phyloP scores from a whole-genome alignment of 2,329 filamentous ascomycete species.

The Fusarium sacchari region DNA sequence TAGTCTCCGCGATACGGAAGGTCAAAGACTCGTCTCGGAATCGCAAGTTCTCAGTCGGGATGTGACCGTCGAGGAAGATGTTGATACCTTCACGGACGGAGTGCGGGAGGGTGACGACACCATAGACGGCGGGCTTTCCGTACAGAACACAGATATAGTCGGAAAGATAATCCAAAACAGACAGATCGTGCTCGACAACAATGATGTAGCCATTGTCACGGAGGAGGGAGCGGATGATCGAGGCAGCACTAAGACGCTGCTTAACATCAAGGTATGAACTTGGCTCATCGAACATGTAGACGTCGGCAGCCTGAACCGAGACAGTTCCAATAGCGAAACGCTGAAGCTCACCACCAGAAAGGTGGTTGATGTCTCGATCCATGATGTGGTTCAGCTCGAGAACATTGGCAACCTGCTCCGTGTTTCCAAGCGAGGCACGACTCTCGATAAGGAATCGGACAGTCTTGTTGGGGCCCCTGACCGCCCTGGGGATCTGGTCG shows the following conservation, averaged over 20 bases:
- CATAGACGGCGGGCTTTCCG: constrained; percentile 93
- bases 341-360: constrained; percentile 98
- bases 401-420: constrained; percentile 82
- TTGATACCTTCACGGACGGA: constrained; percentile 99
- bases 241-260: constrained; percentile 92
- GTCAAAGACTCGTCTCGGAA: constrained; percentile 97
- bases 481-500: constrained; percentile 94
- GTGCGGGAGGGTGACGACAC: constrained; percentile 94
- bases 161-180: constrained; percentile 96
- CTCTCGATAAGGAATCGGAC: constrained; percentile 83
- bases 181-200: constrained; percentile 99
- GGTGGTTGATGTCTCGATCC: constrained; percentile 87
- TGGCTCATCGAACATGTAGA: constrained; percentile 99
- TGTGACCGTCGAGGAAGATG: constrained; percentile 98
- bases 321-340: constrained; percentile 97
- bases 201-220: constrained; percentile 95
- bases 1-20: constrained; percentile 90
- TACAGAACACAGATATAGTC: constrained; percentile 99
- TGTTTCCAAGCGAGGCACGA: constrained; percentile 80
- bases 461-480: constrained; percentile 81
- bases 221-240: constrained; percentile 90
- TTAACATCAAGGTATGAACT: constrained; percentile 99
- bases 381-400: constrained; percentile 90
- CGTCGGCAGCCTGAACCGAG: constrained; percentile 94
- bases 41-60: constrained; percentile 96